Base-by-base conservation (phyloP, 106 monocot species). In the Acorus gramineus region DNA sequence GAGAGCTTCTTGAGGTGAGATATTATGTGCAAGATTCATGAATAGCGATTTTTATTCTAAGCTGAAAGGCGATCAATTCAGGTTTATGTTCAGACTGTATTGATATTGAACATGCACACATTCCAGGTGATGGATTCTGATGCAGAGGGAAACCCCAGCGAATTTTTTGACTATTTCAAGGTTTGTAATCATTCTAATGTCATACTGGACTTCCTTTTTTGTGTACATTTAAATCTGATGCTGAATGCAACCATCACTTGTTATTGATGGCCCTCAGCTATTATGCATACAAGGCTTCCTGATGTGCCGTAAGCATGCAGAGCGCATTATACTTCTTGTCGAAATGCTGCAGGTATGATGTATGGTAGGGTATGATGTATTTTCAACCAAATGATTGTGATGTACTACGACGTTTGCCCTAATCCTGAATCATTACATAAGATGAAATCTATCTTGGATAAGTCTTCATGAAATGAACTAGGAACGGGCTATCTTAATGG, bases 221-320 rank as follows among this genome's bases (percentile, higher is more conserved):
- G 53, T 3, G n/a, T 4, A 4, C 55, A 8, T 7, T 55, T 28
- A 28, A 28, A 28, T 28, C 28, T 28, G 1, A 28, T 28, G 0
- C 28, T 3, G 28, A 62, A 49, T 14, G 54, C 52, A 50, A 44
- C 48, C 59, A 49, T 50, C 45, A 61, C 63, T 55, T 47, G 4
- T 42, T 45, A 52, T 44, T 70, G 59, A 14, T 4, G 67, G 50
- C 60, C 3, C 66, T n/a, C 67, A 96, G 96, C 87, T 96, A 50
- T 65, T 96, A 52, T 96, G 96, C 70, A 96, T 96, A 65, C 96
- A 96, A 91, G 96, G 96, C 52, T 96, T 96, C 77, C 91, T 96
- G 60, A 91, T 90, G 14, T 96, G 96, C 47, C 96, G 96, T n/a
- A 96, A 96, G 73, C 96, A 96, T 71, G 96, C 96, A 66, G 96